Base-by-base conservation (phyloP, 441 rosid genomes). In the Pelargonium myrrhifolium region DNA sequence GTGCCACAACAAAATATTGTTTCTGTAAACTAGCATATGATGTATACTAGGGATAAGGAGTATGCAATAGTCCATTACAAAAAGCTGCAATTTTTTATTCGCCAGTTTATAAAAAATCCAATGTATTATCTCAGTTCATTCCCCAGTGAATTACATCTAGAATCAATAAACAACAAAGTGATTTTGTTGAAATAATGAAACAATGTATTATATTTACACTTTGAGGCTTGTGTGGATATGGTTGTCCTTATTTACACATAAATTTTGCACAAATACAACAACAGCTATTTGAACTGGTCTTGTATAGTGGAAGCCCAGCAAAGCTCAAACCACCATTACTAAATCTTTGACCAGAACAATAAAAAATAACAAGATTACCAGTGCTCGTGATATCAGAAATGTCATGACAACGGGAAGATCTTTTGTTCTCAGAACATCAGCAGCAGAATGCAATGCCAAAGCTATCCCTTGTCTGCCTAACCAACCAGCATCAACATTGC, bases 351-450 rank as follows among this genome's bases (percentile, higher is more conserved):
- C 55, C 47, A 65, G 66, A 15, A 74, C 14, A 68, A 64, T 65
- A 71, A 31, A 15, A 43, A 68, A 80, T 39, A 73, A 20, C 72
- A 68, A 71, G 70, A 78, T 78, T 82, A 95, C 99, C 87, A 95
- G 80, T 61, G 99, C 99, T 47, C 98, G 88, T 37, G 99, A 95
- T 82, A 92, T 92, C 71, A 95, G 84, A 72, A 95, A 95, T 53
- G 98, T 92, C 96, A 95, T 88, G 73, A 95, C 93, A 77, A 92
- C 89, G 71, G 98, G 99, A 77, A 95, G 99, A 75, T 95, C 98
- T 74, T 89, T 95, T 22, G 96, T 86, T 79, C 96, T 86, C 74
- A 95, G 77, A 69, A 92, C 94, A 79, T 95, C 99, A 53, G 98
- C 99, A 14, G 90, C 85, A 74, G 97, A 88, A 84, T 84, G 87